Conservation (phyloP, 2,329 filamentous ascomycete species). For the Aspergillus arachidicola region DNA sequence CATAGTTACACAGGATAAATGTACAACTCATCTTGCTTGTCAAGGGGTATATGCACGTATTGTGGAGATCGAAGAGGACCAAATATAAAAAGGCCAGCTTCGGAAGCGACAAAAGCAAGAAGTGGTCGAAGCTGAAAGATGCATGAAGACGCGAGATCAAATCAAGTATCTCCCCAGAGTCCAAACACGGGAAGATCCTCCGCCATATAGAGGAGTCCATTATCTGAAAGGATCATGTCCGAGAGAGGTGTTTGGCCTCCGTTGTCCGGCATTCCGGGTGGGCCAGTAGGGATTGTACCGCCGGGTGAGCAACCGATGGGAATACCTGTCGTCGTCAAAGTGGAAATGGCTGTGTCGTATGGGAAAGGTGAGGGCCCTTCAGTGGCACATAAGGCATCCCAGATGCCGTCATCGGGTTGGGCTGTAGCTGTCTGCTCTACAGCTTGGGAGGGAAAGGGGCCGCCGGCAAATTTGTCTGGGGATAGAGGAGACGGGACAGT, state of each 20-base stretch:
- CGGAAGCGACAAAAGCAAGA: neutral
- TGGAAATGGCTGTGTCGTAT: constrained; percentile 35
- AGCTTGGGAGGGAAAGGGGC: constrained; percentile 21
- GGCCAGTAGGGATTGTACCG: constrained; percentile 27
- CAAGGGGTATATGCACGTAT: neutral
- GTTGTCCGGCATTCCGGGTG: constrained; percentile 15
- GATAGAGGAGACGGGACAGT: constrained; percentile 28
- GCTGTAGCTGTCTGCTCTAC: constrained; percentile 11
- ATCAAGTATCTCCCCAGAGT: constrained; percentile 32
- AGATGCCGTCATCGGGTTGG: constrained; percentile 28
- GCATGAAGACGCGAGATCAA: neutral
- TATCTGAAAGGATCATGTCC: constrained; percentile 35
- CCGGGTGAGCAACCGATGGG: constrained; percentile 36
- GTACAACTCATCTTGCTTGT: neutral
- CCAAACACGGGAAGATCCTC: constrained; percentile 38
- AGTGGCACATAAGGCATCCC: constrained; percentile 31
- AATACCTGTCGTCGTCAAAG: constrained; percentile 36
- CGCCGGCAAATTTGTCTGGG: constrained; percentile 21
- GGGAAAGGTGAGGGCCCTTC: constrained; percentile 24
- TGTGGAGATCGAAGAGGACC: neutral
- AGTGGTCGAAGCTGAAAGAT: neutral
- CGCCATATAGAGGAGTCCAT: constrained; percentile 37
- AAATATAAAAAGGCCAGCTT: neutral
- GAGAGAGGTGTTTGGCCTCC: constrained; percentile 35
- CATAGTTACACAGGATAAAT: neutral